phyloP scores from a whole-genome alignment of 2,329 filamentous ascomycete species.

The Metarhizium rileyi region DNA sequence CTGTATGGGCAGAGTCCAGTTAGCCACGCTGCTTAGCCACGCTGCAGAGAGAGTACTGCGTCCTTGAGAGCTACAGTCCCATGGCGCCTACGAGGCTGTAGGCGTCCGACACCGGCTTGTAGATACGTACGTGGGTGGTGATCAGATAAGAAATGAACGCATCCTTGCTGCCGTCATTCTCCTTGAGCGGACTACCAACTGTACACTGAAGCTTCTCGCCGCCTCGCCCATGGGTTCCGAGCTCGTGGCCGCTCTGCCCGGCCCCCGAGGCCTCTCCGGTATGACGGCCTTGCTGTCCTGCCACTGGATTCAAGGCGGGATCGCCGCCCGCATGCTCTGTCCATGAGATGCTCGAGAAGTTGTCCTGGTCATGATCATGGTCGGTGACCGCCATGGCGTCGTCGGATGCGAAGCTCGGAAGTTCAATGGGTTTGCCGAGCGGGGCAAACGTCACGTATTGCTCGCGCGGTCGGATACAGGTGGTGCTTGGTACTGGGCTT shows the following conservation, averaged over 20 bases:
- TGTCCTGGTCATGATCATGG: conserved; percentile 51
- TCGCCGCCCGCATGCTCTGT: conserved; percentile 44
- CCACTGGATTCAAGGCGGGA: conserved; percentile 20
- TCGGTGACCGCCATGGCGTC: conserved; percentile 33
- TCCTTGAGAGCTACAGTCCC: no score
- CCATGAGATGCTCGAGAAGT: conserved; percentile 79
- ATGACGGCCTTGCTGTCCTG: conserved; percentile 20
- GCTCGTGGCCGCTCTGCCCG: conserved; percentile 30
- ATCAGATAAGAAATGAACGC: conserved; percentile 94
- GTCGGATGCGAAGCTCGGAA: not conserved
- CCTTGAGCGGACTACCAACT: conserved; percentile 79
- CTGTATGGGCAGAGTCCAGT: conserved; percentile 31
- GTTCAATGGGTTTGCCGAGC: not conserved
- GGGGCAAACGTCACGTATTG: not conserved
- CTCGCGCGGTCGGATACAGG: not conserved
- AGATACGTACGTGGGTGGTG: conserved; percentile 62
- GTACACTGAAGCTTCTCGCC: conserved; percentile 72
- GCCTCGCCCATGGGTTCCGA: conserved; percentile 54
- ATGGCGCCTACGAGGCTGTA: no score
- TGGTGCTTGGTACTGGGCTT: not conserved
- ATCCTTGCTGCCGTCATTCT: conserved; percentile 94
- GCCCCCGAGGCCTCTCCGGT: conserved; percentile 34
- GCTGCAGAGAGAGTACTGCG: no score
- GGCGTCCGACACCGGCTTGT: no score
- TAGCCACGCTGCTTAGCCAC: no score